Evolutionary conservation across 768 basidiomycete species (phyloP).

Genomic region (Stropharia rugosoannulata): DNA sequence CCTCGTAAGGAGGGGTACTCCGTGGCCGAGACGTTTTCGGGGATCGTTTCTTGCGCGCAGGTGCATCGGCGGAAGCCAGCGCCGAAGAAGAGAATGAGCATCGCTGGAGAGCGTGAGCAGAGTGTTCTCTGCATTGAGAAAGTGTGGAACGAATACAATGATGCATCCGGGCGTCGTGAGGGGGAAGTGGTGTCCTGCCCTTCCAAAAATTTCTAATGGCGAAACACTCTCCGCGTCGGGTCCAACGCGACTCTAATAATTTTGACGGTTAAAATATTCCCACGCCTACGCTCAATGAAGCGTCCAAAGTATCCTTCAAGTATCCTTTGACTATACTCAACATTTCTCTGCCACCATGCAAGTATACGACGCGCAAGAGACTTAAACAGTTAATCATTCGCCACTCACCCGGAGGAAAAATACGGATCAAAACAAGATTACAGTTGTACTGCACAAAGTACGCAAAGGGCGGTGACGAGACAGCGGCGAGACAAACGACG

Average conservation of each 20-base stretch:
- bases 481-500: no score
- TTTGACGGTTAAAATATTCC: neutral
- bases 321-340: neutral
- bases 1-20: neutral
- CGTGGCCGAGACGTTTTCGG: neutral
- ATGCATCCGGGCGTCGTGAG: conserved; percentile 2
- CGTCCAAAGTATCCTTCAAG: no score
- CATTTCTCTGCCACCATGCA: no score
- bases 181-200: neutral
- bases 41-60: neutral
- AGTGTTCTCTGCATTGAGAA: neutral
- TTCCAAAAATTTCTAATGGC: no score
- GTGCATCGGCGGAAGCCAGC: neutral
- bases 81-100: neutral
- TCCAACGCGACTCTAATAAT: neutral
- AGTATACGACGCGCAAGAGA: no score
- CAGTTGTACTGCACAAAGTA: no score
- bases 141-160: conserved; percentile 13
- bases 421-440: no score
- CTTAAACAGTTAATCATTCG: neutral
- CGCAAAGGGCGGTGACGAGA: no score
- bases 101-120: neutral
- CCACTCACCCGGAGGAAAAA: neutral
- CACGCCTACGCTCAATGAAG: neutral
- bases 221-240: neutral